phyloP scores from a whole-genome alignment of 768 basidiomycete species.

The Mycena vitilis region DNA sequence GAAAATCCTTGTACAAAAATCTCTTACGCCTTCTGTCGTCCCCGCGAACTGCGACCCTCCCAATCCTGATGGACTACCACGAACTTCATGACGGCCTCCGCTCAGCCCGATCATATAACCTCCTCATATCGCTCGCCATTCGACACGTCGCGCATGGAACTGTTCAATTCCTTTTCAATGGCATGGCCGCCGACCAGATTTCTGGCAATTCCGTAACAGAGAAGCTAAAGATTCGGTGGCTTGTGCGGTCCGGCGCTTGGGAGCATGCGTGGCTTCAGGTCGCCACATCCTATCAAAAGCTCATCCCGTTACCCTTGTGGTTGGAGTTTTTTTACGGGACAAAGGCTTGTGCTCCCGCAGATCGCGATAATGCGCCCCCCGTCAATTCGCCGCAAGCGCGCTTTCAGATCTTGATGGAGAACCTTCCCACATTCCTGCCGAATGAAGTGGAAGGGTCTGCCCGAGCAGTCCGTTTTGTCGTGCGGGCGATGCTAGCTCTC shows the following conservation, averaged over 20 bases:
- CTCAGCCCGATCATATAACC: conserved; percentile 59
- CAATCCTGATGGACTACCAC: conserved; percentile 64
- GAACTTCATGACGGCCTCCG: conserved; percentile 49
- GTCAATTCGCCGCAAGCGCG: conserved; percentile 38
- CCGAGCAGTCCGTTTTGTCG: conserved; percentile 59
- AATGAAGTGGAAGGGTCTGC: conserved; percentile 48
- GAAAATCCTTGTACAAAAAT: conserved; percentile 53
- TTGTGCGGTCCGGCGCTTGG: conserved; percentile 69
- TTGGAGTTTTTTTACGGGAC: conserved; percentile 66
- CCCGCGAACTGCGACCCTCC: conserved; percentile 46
- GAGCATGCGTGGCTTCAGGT: conserved; percentile 64
- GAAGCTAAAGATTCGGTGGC: conserved; percentile 66
- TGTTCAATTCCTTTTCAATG: conserved; percentile 55
- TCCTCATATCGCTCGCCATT: conserved; percentile 61
- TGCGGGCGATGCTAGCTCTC: conserved; percentile 59
- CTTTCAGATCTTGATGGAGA: conserved; percentile 54
- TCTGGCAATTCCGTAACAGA: conserved; percentile 63
- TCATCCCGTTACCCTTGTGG: conserved; percentile 58
- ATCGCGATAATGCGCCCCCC: conserved; percentile 15
- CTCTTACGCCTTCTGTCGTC: conserved; percentile 52
- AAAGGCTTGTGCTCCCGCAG: conserved; percentile 39
- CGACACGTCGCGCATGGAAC: conserved; percentile 61
- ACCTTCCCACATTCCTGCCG: conserved; percentile 51
- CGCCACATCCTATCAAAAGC: conserved; percentile 37
- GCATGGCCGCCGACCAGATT: conserved; percentile 59